Evolutionary conservation across 352 stramenopile genomes (phyloP), one percentile per base, ranked within the genome.

Genomic region (Discostella stelligera): DNA sequence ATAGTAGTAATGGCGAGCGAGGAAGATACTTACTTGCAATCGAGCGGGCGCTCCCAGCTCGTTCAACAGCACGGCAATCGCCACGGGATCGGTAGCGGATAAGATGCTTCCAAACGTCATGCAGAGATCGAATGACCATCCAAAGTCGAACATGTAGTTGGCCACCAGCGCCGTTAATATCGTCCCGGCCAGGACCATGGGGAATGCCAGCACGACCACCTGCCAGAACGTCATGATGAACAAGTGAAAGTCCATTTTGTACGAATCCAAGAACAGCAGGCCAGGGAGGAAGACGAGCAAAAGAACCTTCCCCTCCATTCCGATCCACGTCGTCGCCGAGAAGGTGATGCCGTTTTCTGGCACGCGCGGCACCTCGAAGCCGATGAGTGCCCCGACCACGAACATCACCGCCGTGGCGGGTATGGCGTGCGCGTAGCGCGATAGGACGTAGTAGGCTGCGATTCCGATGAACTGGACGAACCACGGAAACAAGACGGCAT

Each of bases 341-440:
- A 25, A 37, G 21, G 52, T 55, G 14, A 71, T 64, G n/a, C 7
- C 52, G 37, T 60, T 62, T 11, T 14, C 5, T 20, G 30, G 9
- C 20, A 46, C n/a, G 1, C 13, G 14, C 16, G 54, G 6, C 0
- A 23, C 41, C 14, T 20, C 18, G n/a, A 71, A 56, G 16, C 84
- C 81, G 53, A 94, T 91, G 5, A 82, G 53, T 0, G 70, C 77
- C 25, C 89, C 89, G 21, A 94, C 60, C 2, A 93, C 23, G 66
- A 93, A 94, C 78, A 94, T 87, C 11, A 94, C 55, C 13, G 85
- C 89, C 37, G 89, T 93, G 68, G 90, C 92, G 3, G 89, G 89
- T 14, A 94, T 49, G 8, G 32, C 55, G 32, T 84, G 60, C 9
- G 68, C 4, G 64, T 81, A 87, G 16, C 89, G 79, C 1, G 83